Evolutionary conservation across 2,329 filamentous ascomycete genomes (phyloP).

Genomic region (Colletotrichum spinosum): DNA sequence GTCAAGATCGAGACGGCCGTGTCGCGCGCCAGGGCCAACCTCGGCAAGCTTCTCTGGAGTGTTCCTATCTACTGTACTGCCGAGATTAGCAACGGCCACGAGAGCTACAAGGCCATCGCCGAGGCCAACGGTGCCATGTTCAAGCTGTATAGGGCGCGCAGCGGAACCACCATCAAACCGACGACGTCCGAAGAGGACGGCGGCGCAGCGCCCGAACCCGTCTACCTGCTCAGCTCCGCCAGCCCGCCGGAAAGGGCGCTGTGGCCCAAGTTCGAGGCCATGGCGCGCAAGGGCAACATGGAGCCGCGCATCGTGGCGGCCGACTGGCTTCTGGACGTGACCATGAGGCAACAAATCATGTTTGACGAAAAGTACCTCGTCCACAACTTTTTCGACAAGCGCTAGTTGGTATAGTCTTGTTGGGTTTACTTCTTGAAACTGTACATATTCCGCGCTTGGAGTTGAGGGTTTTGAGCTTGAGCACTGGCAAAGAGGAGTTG

Average conservation of each 20-base stretch:
- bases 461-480: conserved; percentile 5
- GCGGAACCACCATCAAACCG: conserved; percentile 74
- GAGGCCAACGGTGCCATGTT: conserved; percentile 90
- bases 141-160: conserved; percentile 79
- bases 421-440: conserved; percentile 4
- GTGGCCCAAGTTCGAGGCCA: conserved; percentile 83
- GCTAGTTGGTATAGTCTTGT: background rate
- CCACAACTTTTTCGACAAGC: conserved; percentile 53
- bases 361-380: conserved; percentile 73
- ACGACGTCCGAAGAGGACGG: conserved; percentile 72
- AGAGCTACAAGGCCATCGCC: conserved; percentile 88
- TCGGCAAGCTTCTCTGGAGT: conserved; percentile 78
- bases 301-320: conserved; percentile 82
- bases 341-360: conserved; percentile 86
- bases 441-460: conserved; percentile 11
- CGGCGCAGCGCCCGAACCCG: conserved; percentile 72
- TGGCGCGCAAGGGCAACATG: conserved; percentile 84
- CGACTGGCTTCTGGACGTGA: conserved; percentile 91
- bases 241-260: conserved; percentile 75
- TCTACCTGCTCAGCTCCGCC: conserved; percentile 84
- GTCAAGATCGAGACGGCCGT: conserved; percentile 78
- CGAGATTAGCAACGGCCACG: conserved; percentile 81
- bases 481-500: background rate
- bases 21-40: conserved; percentile 78
- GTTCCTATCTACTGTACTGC: conserved; percentile 88